Base-by-base conservation (phyloP, 352 stramenopile genomes). In the Phytopythium boreale region DNA sequence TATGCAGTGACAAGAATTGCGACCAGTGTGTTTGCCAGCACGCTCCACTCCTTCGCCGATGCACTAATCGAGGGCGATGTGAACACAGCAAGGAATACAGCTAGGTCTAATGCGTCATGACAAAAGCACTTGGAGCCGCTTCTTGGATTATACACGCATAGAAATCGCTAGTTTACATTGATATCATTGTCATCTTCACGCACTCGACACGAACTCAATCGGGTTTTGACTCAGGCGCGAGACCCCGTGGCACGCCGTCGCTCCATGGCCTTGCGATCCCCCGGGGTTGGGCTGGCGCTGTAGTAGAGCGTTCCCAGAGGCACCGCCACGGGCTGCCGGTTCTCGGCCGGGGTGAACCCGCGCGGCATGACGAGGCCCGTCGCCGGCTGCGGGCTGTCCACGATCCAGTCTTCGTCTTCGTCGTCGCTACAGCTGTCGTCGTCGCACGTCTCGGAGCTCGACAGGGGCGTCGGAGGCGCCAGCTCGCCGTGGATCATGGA, bases 331-430 rank as follows among this genome's bases (percentile, higher is more conserved):
- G 49, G 55, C 62, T 55, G 71, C 41, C 66, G 47, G 27, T 57
- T 24, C 59, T 71, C 62, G 22, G 63, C 49, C 27, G 63, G 55
- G 9, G 68, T 59, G 27, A 70, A 88, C 31, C 74, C 76, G 17
- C 72, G 64, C 6, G 77, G 75, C 56, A 88, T 68, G 20, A 88
- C 64, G 49, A 88, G 70, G 63, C 66, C 82, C 34, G 75, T 64
- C 3, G 76, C 65, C 17, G 66, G 71, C 64, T 81, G 62, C 15
- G 75, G 55, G 27, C 71, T 60, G 29, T 85, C 76, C 50, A 80
- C 78, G 17, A 65, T 52, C 31, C 56, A 65, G 26, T 74, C 72
- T 44, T 79, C 63, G 46, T 82, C 62, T 17, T 74, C 72, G 26
- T 75, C 62, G 39, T 82, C 62, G 56, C 73, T 41, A 14, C 68